Evolutionary conservation across 768 basidiomycete species (phyloP).

Genomic region (Tremella mesenterica): DNA sequence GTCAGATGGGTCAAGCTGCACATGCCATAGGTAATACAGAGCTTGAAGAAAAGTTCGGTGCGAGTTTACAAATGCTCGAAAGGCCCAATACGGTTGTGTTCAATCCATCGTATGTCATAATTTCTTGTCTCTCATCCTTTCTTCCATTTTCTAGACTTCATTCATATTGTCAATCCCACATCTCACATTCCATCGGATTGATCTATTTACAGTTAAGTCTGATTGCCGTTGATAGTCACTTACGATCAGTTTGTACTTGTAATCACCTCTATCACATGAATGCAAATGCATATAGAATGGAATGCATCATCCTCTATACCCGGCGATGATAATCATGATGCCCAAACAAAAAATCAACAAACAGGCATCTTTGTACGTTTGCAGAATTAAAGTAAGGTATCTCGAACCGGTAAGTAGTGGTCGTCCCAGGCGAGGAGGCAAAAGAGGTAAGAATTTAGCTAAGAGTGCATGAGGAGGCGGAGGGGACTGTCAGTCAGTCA

Average conservation of each 20-base stretch:
- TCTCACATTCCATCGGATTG: no score
- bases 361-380: conserved; percentile 41
- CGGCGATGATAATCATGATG: conserved; percentile 20
- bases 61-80: conserved; percentile 83
- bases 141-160: not conserved
- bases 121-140: not conserved
- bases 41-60: conserved; percentile 86
- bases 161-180: no score
- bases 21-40: conserved; percentile 95
- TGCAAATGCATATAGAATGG: no score
- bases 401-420: conserved; percentile 39
- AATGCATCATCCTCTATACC: conserved; percentile 8
- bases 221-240: no score
- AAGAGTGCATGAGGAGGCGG: conserved; percentile 42
- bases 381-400: conserved; percentile 36
- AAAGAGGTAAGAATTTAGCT: conserved; percentile 40
- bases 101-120: conserved; percentile 40
- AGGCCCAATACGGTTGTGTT: conserved; percentile 73
- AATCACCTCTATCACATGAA: no score
- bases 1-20: conserved; percentile 81
- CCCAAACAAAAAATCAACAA: conserved; percentile 38
- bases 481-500: conserved; percentile 29
- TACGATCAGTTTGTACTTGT: no score
- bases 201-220: no score
- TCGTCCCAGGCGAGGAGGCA: conserved; percentile 37